Conservation (phyloP, 1,139 yeast genomes). For the Saccharomyces hybrid region DNA sequence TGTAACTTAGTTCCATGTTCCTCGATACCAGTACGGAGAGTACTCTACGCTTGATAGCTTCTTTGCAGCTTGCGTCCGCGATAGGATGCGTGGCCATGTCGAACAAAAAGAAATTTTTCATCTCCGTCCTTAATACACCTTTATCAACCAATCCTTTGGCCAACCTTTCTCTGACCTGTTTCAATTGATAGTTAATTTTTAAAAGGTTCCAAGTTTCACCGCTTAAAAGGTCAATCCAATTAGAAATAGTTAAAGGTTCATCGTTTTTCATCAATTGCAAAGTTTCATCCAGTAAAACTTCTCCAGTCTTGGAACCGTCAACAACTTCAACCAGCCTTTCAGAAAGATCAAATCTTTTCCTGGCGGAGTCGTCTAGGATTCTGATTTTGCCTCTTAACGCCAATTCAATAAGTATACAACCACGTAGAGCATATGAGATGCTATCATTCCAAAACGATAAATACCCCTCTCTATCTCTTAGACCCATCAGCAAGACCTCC, state of each 20-base stretch:
- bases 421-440: conserved; percentile 91
- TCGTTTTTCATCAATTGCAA: conserved; percentile 82
- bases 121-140: conserved; percentile 93
- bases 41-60: conserved; percentile 64
- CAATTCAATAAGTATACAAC: conserved; percentile 84
- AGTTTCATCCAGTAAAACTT: conserved; percentile 88
- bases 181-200: conserved; percentile 89
- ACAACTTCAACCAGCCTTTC: conserved; percentile 85
- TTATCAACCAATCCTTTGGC: conserved; percentile 97
- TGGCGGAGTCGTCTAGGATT: conserved; percentile 87
- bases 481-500: conserved; percentile 85
- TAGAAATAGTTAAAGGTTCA: conserved; percentile 70
- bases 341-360: conserved; percentile 78
- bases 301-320: conserved; percentile 86
- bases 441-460: conserved; percentile 97
- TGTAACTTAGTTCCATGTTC: conserved; percentile 43
- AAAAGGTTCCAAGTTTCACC: conserved; percentile 98
- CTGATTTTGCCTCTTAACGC: conserved; percentile 86
- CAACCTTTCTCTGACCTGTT: conserved; percentile 92
- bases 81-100: conserved; percentile 99
- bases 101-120: conserved; percentile 85
- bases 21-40: conserved; percentile 63
- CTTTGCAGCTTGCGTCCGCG: conserved; percentile 82
- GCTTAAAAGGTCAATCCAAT: conserved; percentile 89
- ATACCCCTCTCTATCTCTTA: conserved; percentile 93